phyloP scores from a whole-genome alignment of 495 filamentous ascomycete species.

The Platismatia glauca region DNA sequence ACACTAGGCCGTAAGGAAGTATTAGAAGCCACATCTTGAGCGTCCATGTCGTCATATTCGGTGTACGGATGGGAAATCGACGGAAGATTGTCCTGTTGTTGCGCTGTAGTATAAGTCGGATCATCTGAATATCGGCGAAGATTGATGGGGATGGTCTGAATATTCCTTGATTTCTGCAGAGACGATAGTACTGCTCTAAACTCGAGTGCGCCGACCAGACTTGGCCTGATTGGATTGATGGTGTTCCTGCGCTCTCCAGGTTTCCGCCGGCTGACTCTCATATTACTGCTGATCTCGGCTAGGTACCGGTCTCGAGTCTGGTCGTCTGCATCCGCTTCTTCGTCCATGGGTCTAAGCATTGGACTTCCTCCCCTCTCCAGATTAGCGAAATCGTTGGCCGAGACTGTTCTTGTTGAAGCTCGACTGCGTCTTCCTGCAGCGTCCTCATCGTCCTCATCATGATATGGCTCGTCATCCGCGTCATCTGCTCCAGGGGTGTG shows the following conservation, averaged over 20 bases:
- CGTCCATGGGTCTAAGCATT: constrained; percentile 34
- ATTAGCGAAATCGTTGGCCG: constrained; percentile 58
- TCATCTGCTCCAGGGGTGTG: constrained; percentile 60
- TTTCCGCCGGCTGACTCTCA: constrained; percentile 71
- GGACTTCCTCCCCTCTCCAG: constrained; percentile 56
- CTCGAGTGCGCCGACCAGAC: constrained; percentile 86
- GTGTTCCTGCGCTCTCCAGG: constrained; percentile 61
- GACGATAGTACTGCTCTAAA: constrained; percentile 83
- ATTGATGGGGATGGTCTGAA: constrained; percentile 57
- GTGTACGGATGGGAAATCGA: constrained; percentile 40
- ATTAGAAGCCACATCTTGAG: constrained; percentile 23
- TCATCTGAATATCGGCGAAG: constrained; percentile 66
- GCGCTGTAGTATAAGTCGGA: constrained; percentile 35
- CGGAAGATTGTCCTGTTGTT: constrained; percentile 43
- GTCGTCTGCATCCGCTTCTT: constrained; percentile 58
- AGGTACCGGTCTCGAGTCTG: constrained; percentile 61
- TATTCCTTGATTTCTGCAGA: constrained; percentile 67
- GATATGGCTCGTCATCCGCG: constrained; percentile 45
- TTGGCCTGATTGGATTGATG: constrained; percentile 77
- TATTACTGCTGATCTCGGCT: constrained; percentile 81
- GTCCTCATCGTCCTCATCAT: constrained; percentile 64
- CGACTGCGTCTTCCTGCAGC: constrained; percentile 45
- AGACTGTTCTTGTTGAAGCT: constrained; percentile 41
- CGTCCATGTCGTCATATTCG: constrained; percentile 21
- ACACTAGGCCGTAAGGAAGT: constrained; percentile 30